These are phyloP conservation scores for Hymenoscyphus scutula DNA, from an alignment of 2,329 filamentous ascomycete genomes.

Conservation along the genomic window DNA sequence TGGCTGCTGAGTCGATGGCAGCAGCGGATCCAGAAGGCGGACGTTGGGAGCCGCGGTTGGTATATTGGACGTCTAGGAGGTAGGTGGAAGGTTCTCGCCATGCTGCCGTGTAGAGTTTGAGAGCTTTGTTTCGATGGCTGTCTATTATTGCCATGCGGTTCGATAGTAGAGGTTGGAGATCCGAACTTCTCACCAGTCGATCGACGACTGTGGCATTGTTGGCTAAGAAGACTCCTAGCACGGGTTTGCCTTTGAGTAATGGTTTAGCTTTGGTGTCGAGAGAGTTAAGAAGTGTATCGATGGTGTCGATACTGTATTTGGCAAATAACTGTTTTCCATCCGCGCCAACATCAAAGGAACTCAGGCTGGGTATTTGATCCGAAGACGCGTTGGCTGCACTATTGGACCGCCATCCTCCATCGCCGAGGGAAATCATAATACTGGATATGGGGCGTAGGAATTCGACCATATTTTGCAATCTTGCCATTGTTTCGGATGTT, in stretches of 20 bases:
- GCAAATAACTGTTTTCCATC: slow-evolving; percentile 86
- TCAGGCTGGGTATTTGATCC: slow-evolving; percentile 66
- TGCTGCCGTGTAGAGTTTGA: slow-evolving; percentile 75
- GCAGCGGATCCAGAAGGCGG: slow-evolving; percentile 69
- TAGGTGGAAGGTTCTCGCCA: slow-evolving; percentile 86
- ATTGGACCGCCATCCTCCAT: slow-evolving; percentile 78
- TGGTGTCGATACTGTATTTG: slow-evolving; percentile 85
- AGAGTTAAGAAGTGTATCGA: slow-evolving; percentile 73
- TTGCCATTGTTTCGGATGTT: slow-evolving; percentile 80
- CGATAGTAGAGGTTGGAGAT: slow-evolving; percentile 70
- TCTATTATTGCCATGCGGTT: slow-evolving; percentile 68
- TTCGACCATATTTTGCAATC: slow-evolving; percentile 80
- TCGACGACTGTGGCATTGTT: slow-evolving; percentile 85
- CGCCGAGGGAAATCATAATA: slow-evolving; percentile 87
- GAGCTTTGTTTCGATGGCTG: slow-evolving; percentile 83
- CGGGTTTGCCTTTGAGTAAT: slow-evolving; percentile 72
- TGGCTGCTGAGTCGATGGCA: slow-evolving; percentile 70
- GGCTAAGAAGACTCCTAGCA: slow-evolving; percentile 84
- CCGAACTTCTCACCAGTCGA: slow-evolving; percentile 77
- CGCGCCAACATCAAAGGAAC: slow-evolving; percentile 82
- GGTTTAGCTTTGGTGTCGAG: slow-evolving; percentile 72
- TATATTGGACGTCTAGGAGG: slow-evolving; percentile 89
- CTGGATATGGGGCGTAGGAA: slow-evolving; percentile 84
- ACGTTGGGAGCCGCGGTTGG: slow-evolving; percentile 63
- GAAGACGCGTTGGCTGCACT: slow-evolving; percentile 54